Evolutionary conservation across 345 rosid species (phyloP), one percentile per base, ranked within the genome.

Genomic region (Eutrema heterophyllum): DNA sequence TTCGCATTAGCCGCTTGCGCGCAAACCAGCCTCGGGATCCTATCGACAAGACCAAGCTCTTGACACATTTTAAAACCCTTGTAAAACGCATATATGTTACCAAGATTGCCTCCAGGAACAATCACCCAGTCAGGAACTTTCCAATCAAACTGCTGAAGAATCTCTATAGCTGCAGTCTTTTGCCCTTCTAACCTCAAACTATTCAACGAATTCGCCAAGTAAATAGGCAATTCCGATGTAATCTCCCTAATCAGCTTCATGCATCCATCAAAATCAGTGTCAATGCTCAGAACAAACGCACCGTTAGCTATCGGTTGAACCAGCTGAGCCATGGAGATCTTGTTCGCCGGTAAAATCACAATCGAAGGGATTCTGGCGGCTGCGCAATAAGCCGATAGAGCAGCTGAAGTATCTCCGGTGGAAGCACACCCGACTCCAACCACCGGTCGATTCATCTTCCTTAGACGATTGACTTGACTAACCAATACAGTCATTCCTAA

Each of bases 1-100:
- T 91, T 91, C 2, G 97, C 97, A 71, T 89, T 89, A 15, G 95
- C 92, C 0, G 95, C 91, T 76, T 91, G 95, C 11, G 97, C 95
- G 53, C 95, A 89, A 67, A 89, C 91, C 44, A 91, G 76, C 76
- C 95, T 78, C 0, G 97, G 97, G 10, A 86, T 78, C 79, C 83
- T 82, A 62, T 85, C 84, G 11, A 91, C 92, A 51, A 91, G 88
- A 6, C 92, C 92, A 9, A 89, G 70, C 4, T 91, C 92, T 33
- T 86, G 72, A 71, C 97, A 89, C 91, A 88, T 91, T 35, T 87
- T 82, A 65, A 91, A 91, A 7, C 97, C 97, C 64, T 87, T 91
- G 53, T 87, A 88, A 71, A 89, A 89, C 3, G 97, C 95, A 58
- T 91, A 91, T 4, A 91, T 91, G 64, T 91, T 91, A 13, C 97